Base-by-base conservation (phyloP, 164 flowering plant species). In the Pachysandra terminalis region DNA sequence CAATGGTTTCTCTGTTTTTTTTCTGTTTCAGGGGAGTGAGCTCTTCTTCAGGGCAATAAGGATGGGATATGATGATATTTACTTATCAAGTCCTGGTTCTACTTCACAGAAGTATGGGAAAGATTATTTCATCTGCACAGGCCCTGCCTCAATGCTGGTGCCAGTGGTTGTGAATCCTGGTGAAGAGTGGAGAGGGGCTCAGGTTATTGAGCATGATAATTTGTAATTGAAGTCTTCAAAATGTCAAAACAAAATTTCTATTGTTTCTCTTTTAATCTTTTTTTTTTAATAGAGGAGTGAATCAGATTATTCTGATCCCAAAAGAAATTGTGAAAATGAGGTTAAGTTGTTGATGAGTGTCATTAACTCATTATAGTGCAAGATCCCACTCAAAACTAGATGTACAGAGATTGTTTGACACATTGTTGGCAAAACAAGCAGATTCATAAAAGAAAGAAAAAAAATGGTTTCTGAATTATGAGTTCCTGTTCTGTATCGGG, bases 111-210 rank as follows among this genome's bases (percentile, higher is more conserved):
- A 88, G 68, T 88, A 71, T 71, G 94, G 96, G 23, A 82, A 77
- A 67, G 91, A 84, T 25, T 84, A 90, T 66, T 93, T 87, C 59
- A 83, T 87, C 52, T 93, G 96, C 79, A 89, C 93, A 3, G 97
- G 98, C 41, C 94, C 96, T 63, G 97, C 96, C 53, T 80, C 96
- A 55, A 81, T 90, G 87, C 59, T 93, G 77, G 92, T 84, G 22
- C 97, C 97, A 52, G 80, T 89, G 56, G 82, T 77, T 37, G 77
- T 87, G 67, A 82, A 86, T 25, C 89, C 96, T 27, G 92, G 89
- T 57, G 94, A 93, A 66, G 82, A 68, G 9, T 90, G 96, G 98
- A 81, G 80, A 81, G 98, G 96, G 63, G 98, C 98, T 51, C 91
- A 82, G 61, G 85, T 89, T 27, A 83, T 93, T 71, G 91, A 93